Evolutionary conservation across 1,284 basidiomycete genomes (phyloP).

Genomic region (Rhodotorula sp.): DNA sequence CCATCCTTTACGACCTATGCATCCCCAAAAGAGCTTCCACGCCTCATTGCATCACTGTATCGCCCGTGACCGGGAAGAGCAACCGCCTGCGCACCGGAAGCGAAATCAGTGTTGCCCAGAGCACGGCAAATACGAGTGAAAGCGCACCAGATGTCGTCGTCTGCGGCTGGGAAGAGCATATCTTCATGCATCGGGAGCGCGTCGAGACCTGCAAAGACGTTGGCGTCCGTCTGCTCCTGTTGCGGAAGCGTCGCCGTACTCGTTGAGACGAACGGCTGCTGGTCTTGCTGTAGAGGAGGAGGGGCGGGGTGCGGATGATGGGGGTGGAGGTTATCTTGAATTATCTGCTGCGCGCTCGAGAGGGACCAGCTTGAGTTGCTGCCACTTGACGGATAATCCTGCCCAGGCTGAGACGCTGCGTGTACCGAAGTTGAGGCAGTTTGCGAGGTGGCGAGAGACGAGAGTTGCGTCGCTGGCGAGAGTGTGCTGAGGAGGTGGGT

Average conservation of each 20-base stretch:
- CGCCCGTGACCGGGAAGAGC: background rate
- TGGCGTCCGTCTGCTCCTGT: no score
- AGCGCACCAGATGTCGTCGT: slow-evolving; percentile 7
- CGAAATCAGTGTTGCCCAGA: background rate
- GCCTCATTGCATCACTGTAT: no score
- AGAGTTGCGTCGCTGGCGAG: background rate
- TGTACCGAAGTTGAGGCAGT: background rate
- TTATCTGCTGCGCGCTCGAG: background rate
- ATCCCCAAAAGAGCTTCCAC: no score
- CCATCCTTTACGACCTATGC: no score
- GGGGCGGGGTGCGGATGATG: background rate
- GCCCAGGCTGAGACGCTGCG: background rate
- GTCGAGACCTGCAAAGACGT: background rate
- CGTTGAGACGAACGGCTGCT: background rate
- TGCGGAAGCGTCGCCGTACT: background rate
- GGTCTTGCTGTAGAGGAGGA: no score
- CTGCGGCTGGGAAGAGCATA: background rate
- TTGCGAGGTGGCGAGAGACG: background rate
- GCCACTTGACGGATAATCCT: background rate
- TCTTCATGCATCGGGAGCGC: background rate
- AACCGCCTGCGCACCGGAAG: background rate
- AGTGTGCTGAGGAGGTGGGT: slow-evolving; percentile 6
- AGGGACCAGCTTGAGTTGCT: background rate
- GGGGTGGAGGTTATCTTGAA: background rate
- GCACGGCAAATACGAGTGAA: no score